Conservation (phyloP, 345 rosid genomes). For the Populus simonii region DNA sequence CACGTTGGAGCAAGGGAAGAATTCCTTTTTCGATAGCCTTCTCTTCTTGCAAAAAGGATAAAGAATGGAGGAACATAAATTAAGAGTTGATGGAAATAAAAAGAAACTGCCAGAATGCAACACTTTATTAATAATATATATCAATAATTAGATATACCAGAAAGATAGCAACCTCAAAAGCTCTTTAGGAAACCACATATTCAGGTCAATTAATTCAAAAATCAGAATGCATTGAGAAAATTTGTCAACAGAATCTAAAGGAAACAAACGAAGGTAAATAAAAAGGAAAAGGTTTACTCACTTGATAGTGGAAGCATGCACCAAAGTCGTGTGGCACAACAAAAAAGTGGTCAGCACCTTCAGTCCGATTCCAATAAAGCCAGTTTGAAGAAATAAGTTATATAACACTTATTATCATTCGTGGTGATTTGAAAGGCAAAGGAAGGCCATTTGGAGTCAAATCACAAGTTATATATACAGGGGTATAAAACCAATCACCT, state of each 20-base stretch:
- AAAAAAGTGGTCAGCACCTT: constrained; percentile 36
- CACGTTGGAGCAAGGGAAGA: constrained; percentile 68
- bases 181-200: neutral
- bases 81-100: neutral
- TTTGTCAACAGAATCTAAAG: neutral
- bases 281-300: constrained; percentile 3
- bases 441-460: constrained; percentile 38
- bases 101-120: no score
- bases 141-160: no score
- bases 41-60: constrained; percentile 59
- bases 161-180: neutral
- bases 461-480: constrained; percentile 34
- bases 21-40: constrained; percentile 86
- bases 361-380: constrained; percentile 28
- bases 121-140: no score
- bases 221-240: neutral
- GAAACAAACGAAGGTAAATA: neutral
- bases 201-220: constrained; percentile 6
- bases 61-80: neutral
- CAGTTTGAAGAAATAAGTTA: constrained; percentile 36
- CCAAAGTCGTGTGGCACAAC: constrained; percentile 37
- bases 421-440: constrained; percentile 33
- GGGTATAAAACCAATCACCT: constrained; percentile 38
- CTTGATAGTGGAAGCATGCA: constrained; percentile 28
- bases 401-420: constrained; percentile 35